Base-by-base conservation (phyloP, 2,329 filamentous ascomycete species). In the Exophiala viscosa region DNA sequence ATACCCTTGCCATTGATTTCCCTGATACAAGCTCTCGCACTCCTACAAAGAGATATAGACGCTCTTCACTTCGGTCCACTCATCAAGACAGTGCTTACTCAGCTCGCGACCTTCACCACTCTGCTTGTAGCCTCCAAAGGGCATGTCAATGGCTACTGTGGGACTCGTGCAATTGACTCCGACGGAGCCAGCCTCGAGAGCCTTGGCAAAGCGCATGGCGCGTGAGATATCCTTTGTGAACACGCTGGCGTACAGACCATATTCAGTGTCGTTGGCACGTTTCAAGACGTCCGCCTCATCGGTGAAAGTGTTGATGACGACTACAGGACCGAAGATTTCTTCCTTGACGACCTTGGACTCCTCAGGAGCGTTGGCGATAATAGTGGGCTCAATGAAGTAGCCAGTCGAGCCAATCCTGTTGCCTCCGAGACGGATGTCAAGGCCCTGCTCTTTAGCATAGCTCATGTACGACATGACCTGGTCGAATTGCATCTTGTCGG, bases 401-500 rank as follows among this genome's bases (percentile, higher is more conserved):
- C 80, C 82, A 45, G 75, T 67, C 15, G 81, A 35, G 2, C 64
- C 49, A 13, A 60, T 59, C 4, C 72, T 66, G 31, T 70, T 65
- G 39, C 79, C 80, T 9, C 78, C 80, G 11, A 74, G 60, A 1
- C 76, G 76, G 39, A 81, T 72, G 10, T 76, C 74, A 59, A 79
- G 75, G 43, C 78, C 77, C 34, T 79, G 76, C 56, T 73, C 71
- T 61, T 77, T 74, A 53, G 78, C 80, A 45, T 83, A 79, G 8
- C 73, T 72, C 47, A 86, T 75, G 55, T 84, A 76, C 10, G 71
- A 66, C 61, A 77, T 78, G 20, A 83, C 80, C 18, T 76, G 77
- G 42, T 84, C 78, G 63, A 76, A 87, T 66, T 87, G 85, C 76
- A 82, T 78, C 59, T 75, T 68, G 67, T 87, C 87, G 55, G 84